Conservation (phyloP, 1,139 yeast species). For the Yamadazyma atmosphaerica region DNA sequence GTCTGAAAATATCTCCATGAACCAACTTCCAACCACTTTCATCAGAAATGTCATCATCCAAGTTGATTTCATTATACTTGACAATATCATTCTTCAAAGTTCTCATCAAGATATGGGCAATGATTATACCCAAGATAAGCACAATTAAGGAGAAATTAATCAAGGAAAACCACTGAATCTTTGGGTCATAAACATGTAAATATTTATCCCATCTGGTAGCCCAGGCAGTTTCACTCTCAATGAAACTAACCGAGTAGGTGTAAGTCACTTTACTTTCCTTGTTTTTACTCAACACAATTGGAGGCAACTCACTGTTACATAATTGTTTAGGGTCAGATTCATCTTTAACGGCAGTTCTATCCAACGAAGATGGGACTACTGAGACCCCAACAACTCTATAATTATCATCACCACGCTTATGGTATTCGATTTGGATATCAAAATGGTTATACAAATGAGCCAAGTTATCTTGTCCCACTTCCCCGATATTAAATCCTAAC, state of each 20-base stretch:
- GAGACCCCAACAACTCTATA: slow-evolving; percentile 90
- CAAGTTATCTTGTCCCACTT: slow-evolving; percentile 44
- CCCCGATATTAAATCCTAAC: slow-evolving; percentile 81
- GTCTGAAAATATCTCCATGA: slow-evolving; percentile 92
- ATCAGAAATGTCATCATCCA: slow-evolving; percentile 85
- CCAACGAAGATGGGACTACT: slow-evolving; percentile 68
- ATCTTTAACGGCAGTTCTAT: slow-evolving; percentile 25
- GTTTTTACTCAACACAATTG: slow-evolving; percentile 32
- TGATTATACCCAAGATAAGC: slow-evolving; percentile 70
- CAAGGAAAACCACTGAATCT: slow-evolving; percentile 93
- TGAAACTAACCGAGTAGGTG: slow-evolving; percentile 57
- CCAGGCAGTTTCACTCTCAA: slow-evolving; percentile 77
- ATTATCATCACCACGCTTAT: slow-evolving; percentile 63
- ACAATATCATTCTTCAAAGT: slow-evolving; percentile 85
- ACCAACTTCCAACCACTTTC: slow-evolving; percentile 98
- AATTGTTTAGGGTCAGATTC: slow-evolving; percentile 20
- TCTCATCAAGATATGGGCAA: slow-evolving; percentile 75
- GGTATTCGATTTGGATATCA: slow-evolving; percentile 78
- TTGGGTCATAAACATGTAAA: slow-evolving; percentile 86
- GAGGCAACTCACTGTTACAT: slow-evolving; percentile 35
- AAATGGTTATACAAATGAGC: slow-evolving; percentile 78
- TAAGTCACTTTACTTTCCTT: slow-evolving; percentile 32
- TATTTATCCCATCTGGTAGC: slow-evolving; percentile 99
- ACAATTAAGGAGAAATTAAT: slow-evolving; percentile 84
- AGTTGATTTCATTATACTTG: slow-evolving; percentile 83